Conservation (phyloP, 2,329 filamentous ascomycete genomes). For the Neobulgaria alba region DNA sequence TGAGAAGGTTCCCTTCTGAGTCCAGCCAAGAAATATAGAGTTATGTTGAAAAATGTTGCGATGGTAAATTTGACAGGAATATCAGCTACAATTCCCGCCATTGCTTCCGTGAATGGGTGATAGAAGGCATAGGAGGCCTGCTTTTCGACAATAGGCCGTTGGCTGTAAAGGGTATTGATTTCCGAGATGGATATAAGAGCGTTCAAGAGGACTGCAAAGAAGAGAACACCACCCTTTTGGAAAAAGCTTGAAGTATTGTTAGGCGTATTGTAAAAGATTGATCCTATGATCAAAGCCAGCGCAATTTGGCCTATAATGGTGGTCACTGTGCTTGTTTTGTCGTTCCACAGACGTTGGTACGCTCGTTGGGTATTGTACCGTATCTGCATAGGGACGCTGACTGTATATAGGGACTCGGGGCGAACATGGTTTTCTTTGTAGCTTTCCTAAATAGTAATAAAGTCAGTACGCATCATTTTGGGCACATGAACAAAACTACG, state of each 20-base stretch:
- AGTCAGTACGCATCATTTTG: too few relatives aligned
- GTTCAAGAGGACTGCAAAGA: constrained; percentile 61
- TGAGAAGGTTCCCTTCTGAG: constrained; percentile 54
- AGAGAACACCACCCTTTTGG: constrained; percentile 53
- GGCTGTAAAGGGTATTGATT: constrained; percentile 68
- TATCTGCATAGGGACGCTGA: constrained; percentile 71
- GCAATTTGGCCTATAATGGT: constrained; percentile 30
- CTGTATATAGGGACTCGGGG: constrained; percentile 69
- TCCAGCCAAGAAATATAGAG: constrained; percentile 81
- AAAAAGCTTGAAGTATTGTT: constrained; percentile 49
- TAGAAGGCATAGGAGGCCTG: constrained; percentile 83
- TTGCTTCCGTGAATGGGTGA: constrained; percentile 79
- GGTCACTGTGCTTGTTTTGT: constrained; percentile 59
- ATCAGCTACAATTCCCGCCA: constrained; percentile 79
- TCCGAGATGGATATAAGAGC: constrained; percentile 55
- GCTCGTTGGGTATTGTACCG: constrained; percentile 73
- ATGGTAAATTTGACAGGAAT: constrained; percentile 75
- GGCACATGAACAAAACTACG: too few relatives aligned
- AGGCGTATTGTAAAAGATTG: constrained; percentile 54
- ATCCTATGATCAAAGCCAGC: constrained; percentile 56
- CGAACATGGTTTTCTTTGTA: constrained; percentile 42
- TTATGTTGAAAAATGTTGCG: constrained; percentile 67
- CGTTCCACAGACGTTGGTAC: constrained; percentile 67
- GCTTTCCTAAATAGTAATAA: constrained; percentile 22
- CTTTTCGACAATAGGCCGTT: constrained; percentile 88